Evolutionary conservation across 2,329 filamentous ascomycete species (phyloP).

Genomic region (Aspergillus piperis): DNA sequence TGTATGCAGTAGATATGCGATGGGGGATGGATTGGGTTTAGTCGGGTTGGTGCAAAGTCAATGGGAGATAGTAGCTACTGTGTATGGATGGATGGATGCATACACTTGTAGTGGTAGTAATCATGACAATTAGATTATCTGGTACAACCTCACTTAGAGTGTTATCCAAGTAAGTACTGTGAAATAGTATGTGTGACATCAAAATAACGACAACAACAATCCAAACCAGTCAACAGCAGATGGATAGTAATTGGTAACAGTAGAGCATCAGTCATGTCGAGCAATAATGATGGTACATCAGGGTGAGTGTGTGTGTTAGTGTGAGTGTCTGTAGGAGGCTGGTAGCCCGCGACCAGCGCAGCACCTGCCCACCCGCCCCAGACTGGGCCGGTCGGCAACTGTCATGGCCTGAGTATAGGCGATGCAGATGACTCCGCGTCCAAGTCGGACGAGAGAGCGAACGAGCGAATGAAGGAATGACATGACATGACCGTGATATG

Average conservation of each 20-base stretch:
- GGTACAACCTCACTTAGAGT: not conserved
- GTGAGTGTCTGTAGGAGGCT: too few relatives aligned
- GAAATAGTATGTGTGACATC: not conserved
- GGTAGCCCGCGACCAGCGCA: conserved; percentile 4
- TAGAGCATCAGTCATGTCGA: conserved; percentile 3
- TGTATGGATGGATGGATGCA: not conserved
- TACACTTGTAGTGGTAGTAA: not conserved
- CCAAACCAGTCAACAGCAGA: not conserved
- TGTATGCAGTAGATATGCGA: not conserved
- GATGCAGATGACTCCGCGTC: not conserved
- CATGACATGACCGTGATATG: conserved; percentile 20
- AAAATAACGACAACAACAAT: not conserved
- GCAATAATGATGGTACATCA: not conserved
- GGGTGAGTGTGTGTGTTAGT: not conserved
- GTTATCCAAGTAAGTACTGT: not conserved
- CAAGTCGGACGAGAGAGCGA: not conserved
- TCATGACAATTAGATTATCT: not conserved
- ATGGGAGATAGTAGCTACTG: not conserved
- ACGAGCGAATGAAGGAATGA: conserved; percentile 20
- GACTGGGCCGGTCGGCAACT: conserved; percentile 2
- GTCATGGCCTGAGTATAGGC: not conserved
- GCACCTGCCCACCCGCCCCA: not conserved
- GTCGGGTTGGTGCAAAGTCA: not conserved
- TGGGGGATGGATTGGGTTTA: not conserved
- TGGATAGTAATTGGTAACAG: not conserved